phyloP scores from a whole-genome alignment of 768 basidiomycete genomes.

The Tephrocybe sp. region DNA sequence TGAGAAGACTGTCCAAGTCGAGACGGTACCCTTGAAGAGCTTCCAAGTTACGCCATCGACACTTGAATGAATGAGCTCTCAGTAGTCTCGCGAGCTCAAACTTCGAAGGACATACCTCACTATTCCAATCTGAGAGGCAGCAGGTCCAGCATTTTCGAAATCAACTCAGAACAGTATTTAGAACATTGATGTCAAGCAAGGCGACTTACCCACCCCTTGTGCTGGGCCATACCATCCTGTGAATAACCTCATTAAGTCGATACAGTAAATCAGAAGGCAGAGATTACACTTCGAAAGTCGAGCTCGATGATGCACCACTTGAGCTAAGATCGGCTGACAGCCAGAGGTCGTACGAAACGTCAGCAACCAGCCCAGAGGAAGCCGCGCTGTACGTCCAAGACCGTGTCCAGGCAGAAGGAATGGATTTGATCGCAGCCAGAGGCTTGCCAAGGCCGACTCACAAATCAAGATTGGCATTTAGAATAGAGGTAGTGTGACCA shows the following conservation, averaged over 20 bases:
- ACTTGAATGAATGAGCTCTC: constrained; percentile 5
- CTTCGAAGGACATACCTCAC: constrained; percentile 21
- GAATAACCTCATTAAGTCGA: neutral
- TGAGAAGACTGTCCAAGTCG: constrained; percentile 33
- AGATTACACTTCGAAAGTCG: constrained; percentile 28
- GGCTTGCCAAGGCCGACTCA: constrained; percentile 20
- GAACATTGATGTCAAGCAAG: neutral
- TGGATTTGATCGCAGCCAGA: constrained; percentile 16
- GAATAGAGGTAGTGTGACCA: neutral
- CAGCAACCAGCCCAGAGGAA: constrained; percentile 23
- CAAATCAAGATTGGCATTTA: constrained; percentile 24
- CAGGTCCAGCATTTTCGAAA: constrained; percentile 29
- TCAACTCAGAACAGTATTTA: neutral
- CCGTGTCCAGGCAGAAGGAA: constrained; percentile 23
- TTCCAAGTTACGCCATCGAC: constrained; percentile 29
- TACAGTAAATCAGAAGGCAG: constrained; percentile 1
- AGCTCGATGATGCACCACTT: constrained; percentile 18
- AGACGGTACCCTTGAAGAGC: constrained; percentile 32
- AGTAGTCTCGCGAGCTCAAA: neutral
- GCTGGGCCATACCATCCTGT: constrained; percentile 36
- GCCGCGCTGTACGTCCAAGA: constrained; percentile 23
- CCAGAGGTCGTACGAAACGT: constrained; percentile 27
- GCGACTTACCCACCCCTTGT: constrained; percentile 28
- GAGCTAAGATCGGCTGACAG: constrained; percentile 16
- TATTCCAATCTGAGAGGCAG: constrained; percentile 30